Conservation (phyloP, 2,329 filamentous ascomycete species). For the Fusarium equiseti region DNA sequence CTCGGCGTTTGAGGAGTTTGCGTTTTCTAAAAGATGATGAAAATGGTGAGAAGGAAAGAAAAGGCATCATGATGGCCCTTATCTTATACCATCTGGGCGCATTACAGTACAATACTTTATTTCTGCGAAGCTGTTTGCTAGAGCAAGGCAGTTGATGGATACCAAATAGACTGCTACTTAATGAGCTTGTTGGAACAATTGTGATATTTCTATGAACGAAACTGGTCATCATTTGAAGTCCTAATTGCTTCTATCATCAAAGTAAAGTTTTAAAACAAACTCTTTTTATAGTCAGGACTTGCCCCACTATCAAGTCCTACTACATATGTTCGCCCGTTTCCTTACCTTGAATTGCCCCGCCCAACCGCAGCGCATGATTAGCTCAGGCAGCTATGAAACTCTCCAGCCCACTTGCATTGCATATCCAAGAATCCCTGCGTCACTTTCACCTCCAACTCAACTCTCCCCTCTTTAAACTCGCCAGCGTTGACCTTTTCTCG, state of each 20-base stretch:
- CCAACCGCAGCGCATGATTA: constrained; percentile 34
- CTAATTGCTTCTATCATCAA: not conserved
- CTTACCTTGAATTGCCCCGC: constrained; percentile 31
- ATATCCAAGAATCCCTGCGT: constrained; percentile 36
- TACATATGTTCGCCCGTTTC: not conserved
- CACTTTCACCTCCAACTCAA: constrained; percentile 39
- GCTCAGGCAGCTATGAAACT: constrained; percentile 47
- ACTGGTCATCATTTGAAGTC: not conserved
- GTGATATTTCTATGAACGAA: not conserved
- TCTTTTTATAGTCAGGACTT: constrained; percentile 1
- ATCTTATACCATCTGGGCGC: constrained; percentile 3
- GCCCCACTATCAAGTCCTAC: constrained; percentile 14
- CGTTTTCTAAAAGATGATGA: constrained; percentile 11
- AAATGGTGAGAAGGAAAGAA: constrained; percentile 13
- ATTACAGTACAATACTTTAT: constrained; percentile 5
- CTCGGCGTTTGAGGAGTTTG: constrained; percentile 46
- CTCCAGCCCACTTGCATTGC: constrained; percentile 24
- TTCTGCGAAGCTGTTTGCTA: constrained; percentile 4
- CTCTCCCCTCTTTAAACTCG: constrained; percentile 28
- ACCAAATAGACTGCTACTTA: constrained; percentile 36
- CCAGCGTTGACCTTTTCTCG: constrained; percentile 16
- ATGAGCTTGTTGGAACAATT: not conserved
- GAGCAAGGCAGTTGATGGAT: constrained; percentile 10
- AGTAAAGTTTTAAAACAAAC: not conserved
- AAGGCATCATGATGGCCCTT: not conserved